These are phyloP conservation scores for Tolypocladium tundrense DNA, from an alignment of 2,329 filamentous ascomycete genomes.

Conservation along the genomic window DNA sequence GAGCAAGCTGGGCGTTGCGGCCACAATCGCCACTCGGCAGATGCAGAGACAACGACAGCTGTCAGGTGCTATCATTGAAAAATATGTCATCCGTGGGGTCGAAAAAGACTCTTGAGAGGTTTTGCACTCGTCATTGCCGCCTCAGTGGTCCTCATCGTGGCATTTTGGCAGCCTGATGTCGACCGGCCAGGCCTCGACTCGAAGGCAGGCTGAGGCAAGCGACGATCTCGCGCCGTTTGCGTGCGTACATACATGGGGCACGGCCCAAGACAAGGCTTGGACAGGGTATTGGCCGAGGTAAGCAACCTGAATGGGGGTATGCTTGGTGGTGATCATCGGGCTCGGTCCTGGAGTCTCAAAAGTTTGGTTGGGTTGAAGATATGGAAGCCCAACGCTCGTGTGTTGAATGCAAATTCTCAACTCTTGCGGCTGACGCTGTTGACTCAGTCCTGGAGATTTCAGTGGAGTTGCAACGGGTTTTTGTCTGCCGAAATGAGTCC, in stretches of 20 bases:
- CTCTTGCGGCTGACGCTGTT: background rate
- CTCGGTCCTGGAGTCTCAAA: background rate
- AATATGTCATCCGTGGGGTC: background rate
- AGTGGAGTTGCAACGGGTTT: background rate
- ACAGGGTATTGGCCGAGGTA: background rate
- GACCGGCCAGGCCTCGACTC: background rate
- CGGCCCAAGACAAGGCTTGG: background rate
- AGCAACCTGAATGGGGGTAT: background rate
- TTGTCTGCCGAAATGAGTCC: background rate
- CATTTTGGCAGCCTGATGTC: background rate
- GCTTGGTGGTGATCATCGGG: background rate
- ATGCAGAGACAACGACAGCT: background rate
- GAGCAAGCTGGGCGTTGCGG: background rate
- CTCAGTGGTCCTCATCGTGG: background rate
- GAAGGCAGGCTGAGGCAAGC: background rate
- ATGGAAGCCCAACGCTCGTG: background rate
- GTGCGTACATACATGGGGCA: background rate
- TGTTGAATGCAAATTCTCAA: background rate
- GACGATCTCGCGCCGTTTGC: background rate
- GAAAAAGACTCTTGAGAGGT: background rate
- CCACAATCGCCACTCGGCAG: background rate
- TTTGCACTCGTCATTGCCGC: background rate
- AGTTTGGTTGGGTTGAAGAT: background rate
- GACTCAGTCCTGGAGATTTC: background rate
- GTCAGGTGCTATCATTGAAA: background rate